Base-by-base conservation (phyloP, 2,329 filamentous ascomycete genomes). In the Oidium heveae region DNA sequence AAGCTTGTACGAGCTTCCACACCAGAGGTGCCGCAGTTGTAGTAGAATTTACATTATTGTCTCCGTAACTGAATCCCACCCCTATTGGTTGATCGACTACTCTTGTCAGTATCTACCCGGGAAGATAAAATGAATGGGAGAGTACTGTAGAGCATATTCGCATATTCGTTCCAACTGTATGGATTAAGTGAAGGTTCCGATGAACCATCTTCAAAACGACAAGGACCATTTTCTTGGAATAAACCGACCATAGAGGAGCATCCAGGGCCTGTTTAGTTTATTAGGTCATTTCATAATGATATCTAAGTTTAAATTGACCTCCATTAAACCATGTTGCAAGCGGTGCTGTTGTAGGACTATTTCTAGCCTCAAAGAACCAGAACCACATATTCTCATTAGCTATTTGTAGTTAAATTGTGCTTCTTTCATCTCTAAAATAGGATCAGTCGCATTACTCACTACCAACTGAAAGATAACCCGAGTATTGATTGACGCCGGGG, bases 1-100 rank as follows among this genome's bases (percentile, higher is more conserved):
- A 84, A 1, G 71, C 71, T 61, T 79, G 75, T 51, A 77, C 63
- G n/a, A 78, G 66, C 2, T 68, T 70, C 75, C 74, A 79, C n/a
- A 78, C 69, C 52, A 68, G 68, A 0, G 68, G 68, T 3, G 72
- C 71, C 10, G 72, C 71, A 2, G 67, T 68, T 10, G 66, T 65
- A 3, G 72, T 74, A 28, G 68, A 69, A 3, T 56, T 65, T 69
- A 68, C 57, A 68, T 67, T 54, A 68, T 75, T 60, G 1, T 57
- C 63, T 2, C 62, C 68, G 58, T 71, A 72, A 2, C 66, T 69
- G 58, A 70, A 71, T 6, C 69, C 69, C 1, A 62, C 63, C 7
- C 66, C 66, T 34, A 70, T 65, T 0, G 67, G 67, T 53, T 68
- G 65, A 53, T 68, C 67, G 10, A 68, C 56, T 50, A 28, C 32